Evolutionary conservation across 1,284 basidiomycete genomes (phyloP).

Genomic region (Wallemia mellicola): DNA sequence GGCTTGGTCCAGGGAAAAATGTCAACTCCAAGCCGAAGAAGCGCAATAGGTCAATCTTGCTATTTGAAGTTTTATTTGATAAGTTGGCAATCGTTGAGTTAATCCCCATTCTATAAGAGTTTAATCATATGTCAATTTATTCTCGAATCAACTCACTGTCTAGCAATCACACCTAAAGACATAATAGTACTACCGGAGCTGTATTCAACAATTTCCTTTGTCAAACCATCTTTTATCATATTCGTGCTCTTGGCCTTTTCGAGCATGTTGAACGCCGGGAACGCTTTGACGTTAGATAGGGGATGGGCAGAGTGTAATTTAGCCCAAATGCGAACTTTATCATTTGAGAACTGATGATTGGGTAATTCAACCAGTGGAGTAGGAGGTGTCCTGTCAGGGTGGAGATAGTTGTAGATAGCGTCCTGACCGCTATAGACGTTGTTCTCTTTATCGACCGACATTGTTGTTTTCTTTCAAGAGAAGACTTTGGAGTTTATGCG

Average conservation of each 20-base stretch:
- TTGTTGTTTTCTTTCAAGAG: background rate
- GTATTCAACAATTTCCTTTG: slow-evolving; percentile 1
- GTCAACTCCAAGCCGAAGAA: background rate
- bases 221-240: background rate
- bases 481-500: background rate
- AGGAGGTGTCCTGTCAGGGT: background rate
- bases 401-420: background rate
- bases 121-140: too few species aligned
- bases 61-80: background rate
- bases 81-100: background rate
- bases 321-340: background rate
- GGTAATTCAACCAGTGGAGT: slow-evolving; percentile 1
- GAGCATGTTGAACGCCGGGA: slow-evolving; percentile 1
- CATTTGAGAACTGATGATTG: background rate
- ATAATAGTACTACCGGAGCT: background rate
- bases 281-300: background rate
- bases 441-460: background rate
- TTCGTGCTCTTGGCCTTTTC: background rate
- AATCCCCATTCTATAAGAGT: background rate
- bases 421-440: background rate
- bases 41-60: background rate
- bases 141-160: too few species aligned
- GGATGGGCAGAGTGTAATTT: background rate
- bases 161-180: background rate
- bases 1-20: background rate